Evolutionary conservation across 306 rosid genomes (phyloP), one percentile per base, ranked within the genome.

Genomic region (Oxytropis ochrocephala): DNA sequence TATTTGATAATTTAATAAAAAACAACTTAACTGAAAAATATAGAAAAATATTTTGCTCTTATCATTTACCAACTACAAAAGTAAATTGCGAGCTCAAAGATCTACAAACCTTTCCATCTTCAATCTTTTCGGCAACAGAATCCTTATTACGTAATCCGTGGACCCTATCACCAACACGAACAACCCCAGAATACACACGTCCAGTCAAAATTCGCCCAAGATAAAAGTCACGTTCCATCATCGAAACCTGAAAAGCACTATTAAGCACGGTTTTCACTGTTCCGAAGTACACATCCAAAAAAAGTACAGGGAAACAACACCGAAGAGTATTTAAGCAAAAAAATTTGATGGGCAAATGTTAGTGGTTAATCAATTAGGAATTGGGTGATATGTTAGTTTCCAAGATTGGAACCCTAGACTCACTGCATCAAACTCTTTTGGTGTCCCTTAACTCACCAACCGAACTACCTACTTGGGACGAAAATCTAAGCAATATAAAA

Each of bases 151-250:
- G 84, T 61, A 94, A 86, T 52, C 95, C 99, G 60, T 91, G 99
- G 74, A 90, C 92, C 83, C 78, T 85, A 75, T 94, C 97, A 76
- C 99, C 99, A 58, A 86, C 77, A 57, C 91, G 97, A 64, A 90
- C 64, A 54, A 85, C 58, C 63, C 99, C 99, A 75, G 88, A 79
- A 81, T 80, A 75, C 79, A 94, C 70, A 10, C 99, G 95, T 56
- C 97, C 99, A 1, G 97, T 94, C 81, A 94, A 88, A 84, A 94
- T 91, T 49, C 96, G 80, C 44, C 99, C 97, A 75, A 94, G 92
- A 76, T 88, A 94, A 82, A 78, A 85, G 83, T 94, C 99, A 1
- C 74, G 69, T 80, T 94, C 99, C 99, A 94, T 94, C 99, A 94
- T 94, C 12, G 99, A 94, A 84, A 90, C 97, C 98, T 90, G 79